These are phyloP conservation scores for Candida adriatica DNA, from an alignment of 805 yeast genomes.

Conservation along the genomic window DNA sequence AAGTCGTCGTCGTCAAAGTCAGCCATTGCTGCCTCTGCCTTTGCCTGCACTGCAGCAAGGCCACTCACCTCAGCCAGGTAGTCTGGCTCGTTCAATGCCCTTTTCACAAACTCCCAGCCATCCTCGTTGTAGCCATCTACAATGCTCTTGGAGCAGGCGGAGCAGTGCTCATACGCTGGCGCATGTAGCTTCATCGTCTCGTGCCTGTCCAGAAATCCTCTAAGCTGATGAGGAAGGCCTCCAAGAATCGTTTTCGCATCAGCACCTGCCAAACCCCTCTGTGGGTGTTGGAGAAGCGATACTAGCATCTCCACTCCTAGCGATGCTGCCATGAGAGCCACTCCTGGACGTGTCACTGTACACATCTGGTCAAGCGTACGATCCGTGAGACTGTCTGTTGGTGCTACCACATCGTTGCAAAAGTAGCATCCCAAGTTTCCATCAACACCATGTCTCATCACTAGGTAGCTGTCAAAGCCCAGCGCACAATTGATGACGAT, in stretches of 20 bases:
- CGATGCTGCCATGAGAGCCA: conserved; percentile 81
- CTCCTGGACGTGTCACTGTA: conserved; percentile 96
- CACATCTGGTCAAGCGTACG: conserved; percentile 97
- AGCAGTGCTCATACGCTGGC: conserved; percentile 70
- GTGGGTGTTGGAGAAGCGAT: conserved; percentile 63
- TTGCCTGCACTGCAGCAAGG: conserved; percentile 59
- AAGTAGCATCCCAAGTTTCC: conserved; percentile 77
- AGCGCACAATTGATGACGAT: conserved; percentile 86
- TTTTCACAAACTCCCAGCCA: conserved; percentile 79
- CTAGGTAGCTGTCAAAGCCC: conserved; percentile 90
- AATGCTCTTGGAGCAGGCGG: conserved; percentile 74
- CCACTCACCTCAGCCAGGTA: conserved; percentile 80
- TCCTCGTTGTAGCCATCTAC: conserved; percentile 39
- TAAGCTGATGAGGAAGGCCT: conserved; percentile 76
- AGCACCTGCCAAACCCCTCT: conserved; percentile 30
- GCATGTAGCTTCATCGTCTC: conserved; percentile 59
- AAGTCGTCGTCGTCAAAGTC: conserved; percentile 23
- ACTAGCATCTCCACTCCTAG: conserved; percentile 79
- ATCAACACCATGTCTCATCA: conserved; percentile 79
- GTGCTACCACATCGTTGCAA: conserved; percentile 95
- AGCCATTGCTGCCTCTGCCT: conserved; percentile 44
- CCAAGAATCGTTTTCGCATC: conserved; percentile 46
- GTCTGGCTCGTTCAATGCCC: conserved; percentile 57
- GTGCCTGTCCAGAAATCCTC: conserved; percentile 75
- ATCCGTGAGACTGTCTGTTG: conserved; percentile 79